Evolutionary conservation across 2,329 filamentous ascomycete genomes (phyloP).

Genomic region (Pseudocercospora pini-densiflorae): DNA sequence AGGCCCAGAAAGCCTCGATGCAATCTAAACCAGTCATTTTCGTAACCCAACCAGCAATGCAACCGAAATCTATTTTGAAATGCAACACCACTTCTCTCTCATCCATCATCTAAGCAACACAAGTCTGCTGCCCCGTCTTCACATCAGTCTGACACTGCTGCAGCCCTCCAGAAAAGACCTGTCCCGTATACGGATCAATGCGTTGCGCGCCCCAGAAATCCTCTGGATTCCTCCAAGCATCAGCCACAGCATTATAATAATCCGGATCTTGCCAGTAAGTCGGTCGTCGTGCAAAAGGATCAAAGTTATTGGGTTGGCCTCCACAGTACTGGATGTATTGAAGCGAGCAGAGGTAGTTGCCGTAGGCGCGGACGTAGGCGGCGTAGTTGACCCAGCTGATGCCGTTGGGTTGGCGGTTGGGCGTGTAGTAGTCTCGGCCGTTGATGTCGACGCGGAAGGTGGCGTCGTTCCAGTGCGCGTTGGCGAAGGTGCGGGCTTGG

Average conservation of each 20-base stretch:
- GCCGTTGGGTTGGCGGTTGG: neutral
- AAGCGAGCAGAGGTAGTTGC: neutral
- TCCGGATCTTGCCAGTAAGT: neutral
- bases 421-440: neutral
- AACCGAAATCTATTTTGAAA: too few species aligned
- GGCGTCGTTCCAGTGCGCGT: neutral
- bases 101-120: neutral
- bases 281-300: neutral
- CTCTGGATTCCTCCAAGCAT: neutral
- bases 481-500: neutral
- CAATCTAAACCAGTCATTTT: too few species aligned
- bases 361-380: neutral
- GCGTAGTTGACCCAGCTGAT: neutral
- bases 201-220: neutral
- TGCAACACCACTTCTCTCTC: too few species aligned
- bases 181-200: neutral
- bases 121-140: neutral
- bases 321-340: neutral
- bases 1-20: too few species aligned
- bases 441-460: neutral
- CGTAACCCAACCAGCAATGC: too few species aligned
- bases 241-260: neutral
- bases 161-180: neutral
- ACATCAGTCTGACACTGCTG: neutral
- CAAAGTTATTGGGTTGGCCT: neutral